Evolutionary conservation across 257 asterid species (phyloP).

Genomic region (Datura wrightii): DNA sequence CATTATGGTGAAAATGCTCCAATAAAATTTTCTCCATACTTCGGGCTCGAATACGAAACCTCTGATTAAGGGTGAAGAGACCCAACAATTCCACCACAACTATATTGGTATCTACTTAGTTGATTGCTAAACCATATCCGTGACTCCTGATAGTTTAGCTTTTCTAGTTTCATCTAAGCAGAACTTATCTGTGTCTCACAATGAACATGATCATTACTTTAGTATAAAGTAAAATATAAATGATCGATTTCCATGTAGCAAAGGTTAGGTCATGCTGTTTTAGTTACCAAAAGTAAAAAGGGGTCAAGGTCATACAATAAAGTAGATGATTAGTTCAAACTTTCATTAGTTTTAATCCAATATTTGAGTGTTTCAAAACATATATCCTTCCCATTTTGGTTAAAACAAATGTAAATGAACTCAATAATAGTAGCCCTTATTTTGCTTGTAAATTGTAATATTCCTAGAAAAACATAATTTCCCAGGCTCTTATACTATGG

Average conservation of each 20-base stretch:
- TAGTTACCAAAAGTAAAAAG: background rate
- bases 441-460: background rate
- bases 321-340: background rate
- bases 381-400: background rate
- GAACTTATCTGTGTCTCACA: background rate
- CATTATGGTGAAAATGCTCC: no score
- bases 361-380: background rate
- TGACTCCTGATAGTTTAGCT: background rate
- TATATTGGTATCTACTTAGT: no score
- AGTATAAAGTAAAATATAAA: background rate
- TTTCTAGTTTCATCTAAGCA: background rate
- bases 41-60: no score
- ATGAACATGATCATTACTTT: background rate
- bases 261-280: constrained; percentile 17
- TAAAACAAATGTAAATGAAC: background rate
- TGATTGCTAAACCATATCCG: background rate
- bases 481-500: constrained; percentile 20
- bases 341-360: background rate
- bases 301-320: background rate
- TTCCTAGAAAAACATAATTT: constrained; percentile 24
- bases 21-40: no score
- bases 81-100: no score
- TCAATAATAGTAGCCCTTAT: background rate
- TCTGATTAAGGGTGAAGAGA: no score
- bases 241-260: background rate